Evolutionary conservation across 2,329 filamentous ascomycete genomes (phyloP), one percentile per base, ranked within the genome.

Genomic region (Epichloe scottii): DNA sequence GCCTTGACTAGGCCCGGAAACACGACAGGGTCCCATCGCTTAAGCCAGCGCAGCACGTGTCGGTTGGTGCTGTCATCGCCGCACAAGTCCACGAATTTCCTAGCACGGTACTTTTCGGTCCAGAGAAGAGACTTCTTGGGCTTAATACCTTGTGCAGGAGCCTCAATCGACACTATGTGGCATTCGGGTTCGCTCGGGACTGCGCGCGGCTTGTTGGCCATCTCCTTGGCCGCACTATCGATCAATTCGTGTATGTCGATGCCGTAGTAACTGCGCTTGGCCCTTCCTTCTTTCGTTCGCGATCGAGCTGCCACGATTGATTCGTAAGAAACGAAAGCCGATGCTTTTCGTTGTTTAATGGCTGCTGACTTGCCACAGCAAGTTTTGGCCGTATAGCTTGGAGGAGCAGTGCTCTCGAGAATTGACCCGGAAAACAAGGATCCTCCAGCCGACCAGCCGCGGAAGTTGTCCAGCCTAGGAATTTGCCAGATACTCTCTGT

Each of bases 71-170:
- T 77, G 63, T 98, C 93, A 59, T 98, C 93, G 30, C 94, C 94
- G 46, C 95, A 88, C 0, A 98, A 75, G 59, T 98, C 93, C 59
- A 90, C 87, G 60, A 97, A 98, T 59, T 83, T 91, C 54, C 82
- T 81, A 30, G 93, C 93, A 37, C 93, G 84, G 63, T 98, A 98
- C 65, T 98, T 98, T 64, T 98, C 93, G 0, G 91, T 95, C 93
- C 93, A 98, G 63, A 98, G 72, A 34, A 88, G 66, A 0, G 80
- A 77, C 55, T 68, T 71, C 53, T 70, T 75, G 0, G 66, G 61
- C 53, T 69, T 75, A 54, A 69, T 74, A 5, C 51, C 59, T 1
- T 55, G 34, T 5, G 34, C 50, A 34, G 47, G 54, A n/a, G 52
- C 55, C 55, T 78, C 75, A 15, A 75, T 66, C 1, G 75, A 74